Base-by-base conservation (phyloP, 768 basidiomycete genomes). In the Cystofilobasidium ferigula region DNA sequence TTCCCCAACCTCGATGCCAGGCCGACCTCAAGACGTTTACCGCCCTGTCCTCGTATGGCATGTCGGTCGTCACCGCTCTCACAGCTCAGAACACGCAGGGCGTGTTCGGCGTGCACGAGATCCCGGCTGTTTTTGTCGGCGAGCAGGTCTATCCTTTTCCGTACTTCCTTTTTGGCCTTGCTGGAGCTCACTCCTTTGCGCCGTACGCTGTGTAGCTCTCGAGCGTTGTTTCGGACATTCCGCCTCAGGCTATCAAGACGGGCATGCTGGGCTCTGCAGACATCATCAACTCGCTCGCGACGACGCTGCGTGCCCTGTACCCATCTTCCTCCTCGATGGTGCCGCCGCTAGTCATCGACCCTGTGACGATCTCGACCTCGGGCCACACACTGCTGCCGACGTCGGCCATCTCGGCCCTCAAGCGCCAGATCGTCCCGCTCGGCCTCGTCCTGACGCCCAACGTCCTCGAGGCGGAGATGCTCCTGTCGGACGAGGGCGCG, bases 1-100 rank as follows among this genome's bases (percentile, higher is more conserved):
- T 32, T 14, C 32, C 6, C 20, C 26, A 35, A n/a, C 3, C 40
- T 42, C 40, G 10, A 42, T 42, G 40, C 12, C 70, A 91, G 86
- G 91, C 89, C 12, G 92, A 94, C 74, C 78, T 94, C 34, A 89
- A 87, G 75, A 86, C 89, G 0, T 86, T 91, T 70, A 84, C 87
- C 6, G 85, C 88, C 0, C 81, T 85, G 34, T 81, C 80, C 34
- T 87, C 87, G 71, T 93, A 89, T 71, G 91, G 88, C 18, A 80
- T 86, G 18, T 87, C 85, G 68, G 89, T 83, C 10, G 76, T 93
- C 61, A 93, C 92, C 0, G 92, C 89, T 0, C 73, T 94, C 54
- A 91, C 88, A 0, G 88, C 91, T 0, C 92, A 95, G 74, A 95
- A 93, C 74, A 93, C 90, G 0, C 80, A 75, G 3, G 91, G 88